phyloP scores from a whole-genome alignment of 257 asterid genomes.

The Catharanthus roseus region DNA sequence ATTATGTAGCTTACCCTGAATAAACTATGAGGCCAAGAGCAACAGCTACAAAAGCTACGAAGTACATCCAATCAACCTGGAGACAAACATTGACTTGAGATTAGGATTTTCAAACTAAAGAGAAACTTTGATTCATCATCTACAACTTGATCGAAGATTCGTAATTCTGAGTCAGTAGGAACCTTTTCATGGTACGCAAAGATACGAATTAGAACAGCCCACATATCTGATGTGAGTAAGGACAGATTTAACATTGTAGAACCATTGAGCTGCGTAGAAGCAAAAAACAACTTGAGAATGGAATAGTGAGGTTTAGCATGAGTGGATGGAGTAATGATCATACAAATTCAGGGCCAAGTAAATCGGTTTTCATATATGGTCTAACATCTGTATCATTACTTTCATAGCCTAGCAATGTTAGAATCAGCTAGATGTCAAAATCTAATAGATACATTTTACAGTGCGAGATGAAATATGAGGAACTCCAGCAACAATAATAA shows the following conservation, averaged over 20 bases:
- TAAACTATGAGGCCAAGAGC: slow-evolving; percentile 66
- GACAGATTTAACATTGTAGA: slow-evolving; percentile 84
- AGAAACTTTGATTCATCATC: not conserved
- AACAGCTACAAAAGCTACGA: slow-evolving; percentile 76
- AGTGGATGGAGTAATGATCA: not conserved
- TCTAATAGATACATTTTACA: not conserved
- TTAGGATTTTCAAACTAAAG: not conserved
- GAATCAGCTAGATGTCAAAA: slow-evolving; percentile 1
- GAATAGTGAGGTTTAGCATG: not conserved
- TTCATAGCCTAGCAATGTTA: not conserved
- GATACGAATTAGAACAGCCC: slow-evolving; percentile 90
- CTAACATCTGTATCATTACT: not conserved
- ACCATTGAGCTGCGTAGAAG: slow-evolving; percentile 66
- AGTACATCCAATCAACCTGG: slow-evolving; percentile 97
- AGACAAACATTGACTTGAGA: slow-evolving; percentile 16
- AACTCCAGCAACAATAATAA: not conserved
- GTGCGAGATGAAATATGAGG: not conserved
- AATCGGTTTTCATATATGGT: not conserved
- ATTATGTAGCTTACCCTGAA: slow-evolving; percentile 51
- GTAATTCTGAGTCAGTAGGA: not conserved
- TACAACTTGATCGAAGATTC: not conserved
- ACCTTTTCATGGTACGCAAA: slow-evolving; percentile 94
- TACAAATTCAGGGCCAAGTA: not conserved
- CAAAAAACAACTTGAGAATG: slow-evolving; percentile 5
- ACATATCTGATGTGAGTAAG: slow-evolving; percentile 90